Evolutionary conservation across 257 asterid genomes (phyloP), one percentile per base, ranked within the genome.

Genomic region (Solanum piurae): DNA sequence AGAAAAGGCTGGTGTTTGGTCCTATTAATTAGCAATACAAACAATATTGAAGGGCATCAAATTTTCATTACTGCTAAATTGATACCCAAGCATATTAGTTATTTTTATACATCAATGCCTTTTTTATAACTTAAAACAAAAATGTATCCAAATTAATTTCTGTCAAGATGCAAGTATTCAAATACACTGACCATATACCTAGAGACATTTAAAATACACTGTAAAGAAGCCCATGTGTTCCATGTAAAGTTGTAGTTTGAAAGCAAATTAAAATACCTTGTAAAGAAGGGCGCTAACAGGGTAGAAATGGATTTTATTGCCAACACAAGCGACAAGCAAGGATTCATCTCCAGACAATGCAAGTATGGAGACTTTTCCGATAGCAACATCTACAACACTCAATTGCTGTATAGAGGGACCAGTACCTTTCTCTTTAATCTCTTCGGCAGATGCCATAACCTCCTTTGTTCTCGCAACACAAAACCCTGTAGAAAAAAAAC

Each of bases 381-480:
- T 87, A 55, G 91, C 86, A 60, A 97, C 93, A 89, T 95, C 94
- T 33, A 95, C 91, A 40, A 93, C 83, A 87, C 98, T 89, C 69
- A 92, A 86, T 77, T 97, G 95, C 87, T 92, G 90, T 80, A 97
- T 49, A 23, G 96, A 93, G 23, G 60, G 89, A 4, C 94, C 95
- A 10, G 88, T 85, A 29, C 90, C 88, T 23, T 91, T 91, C 60
- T 92, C 94, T 90, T 94, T 92, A 72, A 95, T 87, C 87, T 91
- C 94, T 92, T 89, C 91, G 4, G 98, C 99, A 10, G 96, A 85
- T 49, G 74, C 87, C 91, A 93, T 93, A 72, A 96, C 94, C 80
- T 95, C 98, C 92, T 91, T 90, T 10, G 98, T 97, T 93, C 94
- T 92, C 77, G 93, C 94, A 89, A 94, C 99, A 93, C 91, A 97